These are phyloP conservation scores for Murraya paniculata DNA, from an alignment of 345 rosid genomes.

Conservation along the genomic window DNA sequence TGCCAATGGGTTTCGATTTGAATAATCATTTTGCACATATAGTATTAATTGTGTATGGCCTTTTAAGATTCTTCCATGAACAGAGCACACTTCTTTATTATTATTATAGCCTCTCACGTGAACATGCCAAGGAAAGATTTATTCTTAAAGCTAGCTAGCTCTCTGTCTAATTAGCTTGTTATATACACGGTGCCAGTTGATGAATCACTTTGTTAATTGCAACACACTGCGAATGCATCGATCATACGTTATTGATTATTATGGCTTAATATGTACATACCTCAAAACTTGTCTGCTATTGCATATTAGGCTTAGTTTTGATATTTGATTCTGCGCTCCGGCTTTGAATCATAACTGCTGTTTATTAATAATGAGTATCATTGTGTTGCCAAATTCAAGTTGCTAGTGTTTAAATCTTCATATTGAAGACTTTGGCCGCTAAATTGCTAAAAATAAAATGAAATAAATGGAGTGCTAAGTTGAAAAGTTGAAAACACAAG, in stretches of 20 bases:
- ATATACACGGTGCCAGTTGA: neutral
- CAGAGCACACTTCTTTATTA: neutral
- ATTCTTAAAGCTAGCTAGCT: neutral
- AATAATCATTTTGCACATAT: neutral
- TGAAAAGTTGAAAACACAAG: neutral
- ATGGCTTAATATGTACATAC: neutral
- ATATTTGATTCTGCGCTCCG: too few relatives aligned
- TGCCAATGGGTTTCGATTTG: neutral
- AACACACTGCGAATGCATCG: neutral
- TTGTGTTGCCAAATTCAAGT: neutral
- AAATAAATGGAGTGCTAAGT: neutral
- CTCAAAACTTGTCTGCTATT: neutral
- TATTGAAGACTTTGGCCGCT: neutral
- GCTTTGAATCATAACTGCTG: too few relatives aligned
- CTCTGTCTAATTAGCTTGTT: neutral
- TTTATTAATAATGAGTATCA: too few relatives aligned
- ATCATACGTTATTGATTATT: neutral
- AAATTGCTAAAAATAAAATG: neutral
- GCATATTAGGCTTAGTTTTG: neutral
- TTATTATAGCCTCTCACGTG: conserved; percentile 10
- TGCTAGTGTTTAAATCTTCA: neutral
- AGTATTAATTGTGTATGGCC: neutral
- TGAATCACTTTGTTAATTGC: neutral
- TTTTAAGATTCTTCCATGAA: conserved; percentile 1
- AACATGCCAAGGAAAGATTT: neutral